Percentiles rank a stretch among this genome's conserved stretches.
Conservation (phyloP, 495 filamentous ascomycete species). For the Tetracladium marchalianum region DNA sequence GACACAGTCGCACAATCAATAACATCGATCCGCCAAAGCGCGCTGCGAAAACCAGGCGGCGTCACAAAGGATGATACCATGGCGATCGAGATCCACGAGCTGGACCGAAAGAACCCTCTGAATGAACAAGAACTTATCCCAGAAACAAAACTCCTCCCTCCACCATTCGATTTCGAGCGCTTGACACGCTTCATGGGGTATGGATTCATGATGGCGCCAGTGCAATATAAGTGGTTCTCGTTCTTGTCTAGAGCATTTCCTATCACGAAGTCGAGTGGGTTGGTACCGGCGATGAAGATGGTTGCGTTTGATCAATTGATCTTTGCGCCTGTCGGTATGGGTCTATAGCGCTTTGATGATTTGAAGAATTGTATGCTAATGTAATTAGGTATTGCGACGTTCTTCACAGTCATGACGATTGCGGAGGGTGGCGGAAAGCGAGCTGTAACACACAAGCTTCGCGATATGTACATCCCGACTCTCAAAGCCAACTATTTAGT, state of each 20-base stretch:
- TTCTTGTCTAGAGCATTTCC: constrained; percentile 80
- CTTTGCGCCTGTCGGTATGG: constrained; percentile 79
- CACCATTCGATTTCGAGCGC: constrained; percentile 92
- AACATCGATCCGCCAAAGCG: constrained; percentile 66
- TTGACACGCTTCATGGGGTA: constrained; percentile 92
- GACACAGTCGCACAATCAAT: constrained; percentile 94
- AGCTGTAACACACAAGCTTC: constrained; percentile 74
- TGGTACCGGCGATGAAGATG: constrained; percentile 72
- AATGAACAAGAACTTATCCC: constrained; percentile 57
- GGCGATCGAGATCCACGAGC: constrained; percentile 81
- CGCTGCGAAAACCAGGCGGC: constrained; percentile 46
- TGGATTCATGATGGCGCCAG: constrained; percentile 87
- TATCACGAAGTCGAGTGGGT: constrained; percentile 64
- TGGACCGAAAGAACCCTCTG: constrained; percentile 75
- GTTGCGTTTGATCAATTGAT: constrained; percentile 91
- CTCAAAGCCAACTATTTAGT: constrained; percentile 94
- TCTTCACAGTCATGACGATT: constrained; percentile 95
- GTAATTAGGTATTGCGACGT: constrained; percentile 59
- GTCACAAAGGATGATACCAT: constrained; percentile 55
- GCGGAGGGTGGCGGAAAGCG: constrained; percentile 85
- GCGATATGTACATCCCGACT: constrained; percentile 86
- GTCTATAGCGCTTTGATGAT: background rate
- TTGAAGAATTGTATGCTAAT: background rate
- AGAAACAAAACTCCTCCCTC: constrained; percentile 48
- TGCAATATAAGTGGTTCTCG: constrained; percentile 96